phyloP scores from a whole-genome alignment of 2,329 filamentous ascomycete genomes.

The Clarireedia hainanense region DNA sequence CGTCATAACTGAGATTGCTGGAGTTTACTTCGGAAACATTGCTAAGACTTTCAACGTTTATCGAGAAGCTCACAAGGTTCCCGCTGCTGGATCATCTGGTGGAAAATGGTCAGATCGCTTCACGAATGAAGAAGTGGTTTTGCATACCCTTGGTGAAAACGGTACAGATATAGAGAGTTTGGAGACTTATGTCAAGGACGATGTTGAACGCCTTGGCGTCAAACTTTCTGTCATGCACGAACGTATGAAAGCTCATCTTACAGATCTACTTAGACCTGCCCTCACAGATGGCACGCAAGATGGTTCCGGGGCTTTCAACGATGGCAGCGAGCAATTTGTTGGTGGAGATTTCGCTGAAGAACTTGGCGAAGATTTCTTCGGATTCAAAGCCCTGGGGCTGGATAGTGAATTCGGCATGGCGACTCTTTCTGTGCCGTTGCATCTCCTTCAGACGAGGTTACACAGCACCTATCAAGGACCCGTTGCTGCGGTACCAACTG shows the following conservation, averaged over 20 bases:
- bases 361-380: slow-evolving; percentile 97
- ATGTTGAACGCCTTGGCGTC: slow-evolving; percentile 75
- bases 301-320: slow-evolving; percentile 85
- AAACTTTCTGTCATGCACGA: slow-evolving; percentile 85
- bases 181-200: slow-evolving; percentile 84
- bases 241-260: slow-evolving; percentile 84
- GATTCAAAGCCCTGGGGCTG: slow-evolving; percentile 89
- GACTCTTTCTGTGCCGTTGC: slow-evolving; percentile 82
- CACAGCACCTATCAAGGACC: slow-evolving; percentile 70
- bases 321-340: slow-evolving; percentile 94
- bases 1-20: slow-evolving; percentile 78
- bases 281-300: slow-evolving; percentile 73
- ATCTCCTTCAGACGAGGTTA: slow-evolving; percentile 87
- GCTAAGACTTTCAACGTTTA: slow-evolving; percentile 74
- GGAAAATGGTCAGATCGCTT: slow-evolving; percentile 57
- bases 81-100: slow-evolving; percentile 35
- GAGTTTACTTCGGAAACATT: slow-evolving; percentile 83
- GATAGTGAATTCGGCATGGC: slow-evolving; percentile 86
- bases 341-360: slow-evolving; percentile 97
- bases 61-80: slow-evolving; percentile 71
- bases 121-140: slow-evolving; percentile 73
- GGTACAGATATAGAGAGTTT: slow-evolving; percentile 75
- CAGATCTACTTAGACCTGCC: slow-evolving; percentile 88
- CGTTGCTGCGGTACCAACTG: slow-evolving; percentile 49
- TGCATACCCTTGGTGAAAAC: slow-evolving; percentile 79